Conservation (phyloP, 345 rosid species). For the Erysimum cheiranthoides region DNA sequence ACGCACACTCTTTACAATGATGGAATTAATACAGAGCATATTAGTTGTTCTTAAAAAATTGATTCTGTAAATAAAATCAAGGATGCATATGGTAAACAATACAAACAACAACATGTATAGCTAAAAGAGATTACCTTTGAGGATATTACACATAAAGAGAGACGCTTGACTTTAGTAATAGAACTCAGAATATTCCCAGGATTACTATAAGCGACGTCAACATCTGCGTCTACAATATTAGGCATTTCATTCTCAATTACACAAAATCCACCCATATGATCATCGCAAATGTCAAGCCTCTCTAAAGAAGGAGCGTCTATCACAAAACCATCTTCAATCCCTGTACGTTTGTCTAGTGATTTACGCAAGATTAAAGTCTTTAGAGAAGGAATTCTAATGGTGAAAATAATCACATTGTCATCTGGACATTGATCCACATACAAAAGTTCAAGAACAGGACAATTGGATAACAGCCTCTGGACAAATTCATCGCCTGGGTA, state of each 20-base stretch:
- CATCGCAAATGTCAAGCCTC: not conserved
- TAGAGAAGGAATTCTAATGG: not conserved
- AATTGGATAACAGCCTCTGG: not conserved
- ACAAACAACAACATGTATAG: not conserved
- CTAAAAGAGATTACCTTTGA: not conserved
- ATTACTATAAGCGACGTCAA: not conserved
- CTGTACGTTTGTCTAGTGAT: not conserved
- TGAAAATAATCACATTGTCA: constrained; percentile 12
- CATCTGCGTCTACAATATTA: not conserved
- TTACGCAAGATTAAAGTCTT: not conserved
- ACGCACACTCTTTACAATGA: too few relatives aligned
- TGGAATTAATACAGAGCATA: too few relatives aligned
- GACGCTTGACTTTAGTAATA: not conserved
- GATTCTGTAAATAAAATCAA: not conserved
- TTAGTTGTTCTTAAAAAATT: too few relatives aligned
- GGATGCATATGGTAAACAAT: not conserved
- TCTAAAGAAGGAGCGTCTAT: constrained; percentile 7
- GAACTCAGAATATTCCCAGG: not conserved
- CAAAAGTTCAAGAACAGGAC: constrained; percentile 9
- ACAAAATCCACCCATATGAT: not conserved
- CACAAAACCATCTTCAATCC: not conserved
- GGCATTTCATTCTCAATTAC: not conserved
- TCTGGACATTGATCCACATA: not conserved
- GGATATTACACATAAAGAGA: not conserved
- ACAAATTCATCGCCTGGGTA: not conserved